Base-by-base conservation (phyloP, 2,329 filamentous ascomycete species). In the Fusarium anguioides region DNA sequence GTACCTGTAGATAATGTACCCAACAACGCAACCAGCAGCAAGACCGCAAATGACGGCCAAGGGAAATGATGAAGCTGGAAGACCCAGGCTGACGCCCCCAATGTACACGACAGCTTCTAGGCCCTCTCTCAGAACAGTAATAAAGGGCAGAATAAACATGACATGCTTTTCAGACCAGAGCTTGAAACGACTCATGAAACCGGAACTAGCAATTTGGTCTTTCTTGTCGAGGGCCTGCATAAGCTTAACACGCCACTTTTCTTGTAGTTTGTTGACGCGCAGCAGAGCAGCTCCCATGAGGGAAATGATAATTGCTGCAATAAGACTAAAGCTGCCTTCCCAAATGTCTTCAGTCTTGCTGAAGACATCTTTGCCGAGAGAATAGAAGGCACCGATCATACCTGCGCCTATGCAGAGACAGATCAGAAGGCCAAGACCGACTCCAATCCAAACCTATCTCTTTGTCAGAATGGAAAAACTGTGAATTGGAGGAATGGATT, bases 271-370 rank as follows among this genome's bases (percentile, higher is more conserved):
- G 1, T 49, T 49, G 3, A 49, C 46, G 17, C 46, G 24, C 23
- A 49, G 14, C 4, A 49, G 46, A 1, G 46, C 46, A n/a, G 46
- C 46, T 11, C 46, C 46, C 46, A 49, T 49, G 2, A 49, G 1
- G 0, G 46, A 49, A 1, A 49, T 49, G 2, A 49, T 49, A 1
- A 49, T 26, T 0, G 46, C 14, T 0, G 46, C 46, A 4, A 49
- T 6, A 4, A 49, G 46, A 41, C 46, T 49, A 3, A 49, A 49
- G 1, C 23, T 49, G 20, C 46, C 46, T 9, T 49, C 46, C 46
- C 46, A 49, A 18, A 49, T 49, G 4, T 49, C 46, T 14, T 49
- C 46, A 10, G 46, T 49, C 3, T 49, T 49, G 46, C 46, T 49
- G 17, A 49, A 49, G n/a, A 49, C 46, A 3, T 49, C 46, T 21